These are phyloP conservation scores for Albizia julibrissin DNA, from an alignment of 306 rosid species.

Conservation along the genomic window DNA sequence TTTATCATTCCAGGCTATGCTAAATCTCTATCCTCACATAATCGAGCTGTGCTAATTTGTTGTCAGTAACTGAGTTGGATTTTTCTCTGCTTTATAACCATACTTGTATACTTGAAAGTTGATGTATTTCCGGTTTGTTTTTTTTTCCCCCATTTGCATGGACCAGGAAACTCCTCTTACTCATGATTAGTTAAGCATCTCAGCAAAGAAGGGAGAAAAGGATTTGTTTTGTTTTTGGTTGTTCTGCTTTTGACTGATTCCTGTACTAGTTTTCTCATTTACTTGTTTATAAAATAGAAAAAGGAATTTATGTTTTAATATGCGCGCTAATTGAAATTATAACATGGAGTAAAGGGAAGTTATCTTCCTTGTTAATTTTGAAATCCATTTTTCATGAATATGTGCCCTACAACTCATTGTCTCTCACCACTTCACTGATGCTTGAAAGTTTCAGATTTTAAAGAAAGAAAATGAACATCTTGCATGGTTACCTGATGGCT, in stretches of 20 bases:
- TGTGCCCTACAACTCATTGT: constrained; percentile 20
- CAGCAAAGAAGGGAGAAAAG: neutral
- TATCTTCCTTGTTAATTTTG: neutral
- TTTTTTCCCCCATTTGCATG: neutral
- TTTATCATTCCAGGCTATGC: neutral
- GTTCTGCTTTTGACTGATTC: too few species aligned
- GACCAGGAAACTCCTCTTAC: neutral
- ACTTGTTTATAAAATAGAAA: neutral
- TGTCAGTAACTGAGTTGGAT: neutral
- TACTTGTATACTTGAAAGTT: neutral
- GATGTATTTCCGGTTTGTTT: neutral
- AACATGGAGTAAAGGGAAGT: neutral
- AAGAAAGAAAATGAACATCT: constrained; percentile 52
- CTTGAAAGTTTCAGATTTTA: constrained; percentile 43
- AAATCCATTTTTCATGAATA: neutral
- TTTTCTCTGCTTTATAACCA: neutral
- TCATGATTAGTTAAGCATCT: neutral
- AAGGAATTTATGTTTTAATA: neutral
- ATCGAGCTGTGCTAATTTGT: neutral
- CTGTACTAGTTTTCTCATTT: neutral
- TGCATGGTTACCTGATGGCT: constrained; percentile 87
- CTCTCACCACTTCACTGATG: constrained; percentile 22
- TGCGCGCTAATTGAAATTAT: neutral
- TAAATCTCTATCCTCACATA: constrained; percentile 11
- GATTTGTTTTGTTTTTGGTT: neutral